Percentiles rank a stretch among this genome's conserved stretches.
These are phyloP conservation scores for Torulaspora pretoriensis DNA, from an alignment of 1,139 yeast species.

Conservation along the genomic window DNA sequence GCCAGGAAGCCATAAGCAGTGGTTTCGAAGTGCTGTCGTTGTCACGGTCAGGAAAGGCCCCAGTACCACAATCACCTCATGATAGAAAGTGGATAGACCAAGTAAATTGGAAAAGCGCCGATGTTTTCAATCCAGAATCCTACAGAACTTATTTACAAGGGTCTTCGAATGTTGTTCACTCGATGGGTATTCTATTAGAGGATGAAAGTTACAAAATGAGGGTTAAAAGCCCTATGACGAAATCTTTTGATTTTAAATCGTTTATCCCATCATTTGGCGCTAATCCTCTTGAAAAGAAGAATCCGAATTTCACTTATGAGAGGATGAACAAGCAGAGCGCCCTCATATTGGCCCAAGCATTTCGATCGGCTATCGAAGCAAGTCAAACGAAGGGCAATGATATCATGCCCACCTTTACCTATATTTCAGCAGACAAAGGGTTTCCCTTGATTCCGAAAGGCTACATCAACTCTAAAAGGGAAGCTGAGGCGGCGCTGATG, in stretches of 20 bases:
- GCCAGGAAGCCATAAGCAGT: constrained; percentile 58
- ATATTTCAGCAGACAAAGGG: constrained; percentile 74
- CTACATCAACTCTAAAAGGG: constrained; percentile 70
- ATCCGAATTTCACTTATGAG: constrained; percentile 48
- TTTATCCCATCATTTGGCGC: constrained; percentile 25
- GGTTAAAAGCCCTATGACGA: constrained; percentile 25
- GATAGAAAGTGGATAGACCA: constrained; percentile 49
- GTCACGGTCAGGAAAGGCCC: constrained; percentile 58
- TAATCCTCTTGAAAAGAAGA: constrained; percentile 53
- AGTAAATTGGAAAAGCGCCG: constrained; percentile 67
- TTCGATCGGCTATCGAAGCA: constrained; percentile 34
- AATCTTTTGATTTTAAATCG: constrained; percentile 10
- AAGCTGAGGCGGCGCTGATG: constrained; percentile 60
- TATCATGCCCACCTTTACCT: constrained; percentile 52
- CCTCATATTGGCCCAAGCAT: constrained; percentile 55
- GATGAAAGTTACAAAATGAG: constrained; percentile 59
- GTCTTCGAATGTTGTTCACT: constrained; percentile 72
- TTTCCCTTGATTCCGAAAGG: constrained; percentile 64
- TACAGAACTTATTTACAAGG: constrained; percentile 47
- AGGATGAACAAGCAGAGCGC: constrained; percentile 71
- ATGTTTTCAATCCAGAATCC: constrained; percentile 60
- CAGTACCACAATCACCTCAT: constrained; percentile 35
- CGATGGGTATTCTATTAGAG: constrained; percentile 72
- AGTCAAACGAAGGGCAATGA: constrained; percentile 8
- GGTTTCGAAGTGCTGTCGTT: constrained; percentile 66